Evolutionary conservation across 306 rosid species (phyloP).

Genomic region (Cicer yamashitae): DNA sequence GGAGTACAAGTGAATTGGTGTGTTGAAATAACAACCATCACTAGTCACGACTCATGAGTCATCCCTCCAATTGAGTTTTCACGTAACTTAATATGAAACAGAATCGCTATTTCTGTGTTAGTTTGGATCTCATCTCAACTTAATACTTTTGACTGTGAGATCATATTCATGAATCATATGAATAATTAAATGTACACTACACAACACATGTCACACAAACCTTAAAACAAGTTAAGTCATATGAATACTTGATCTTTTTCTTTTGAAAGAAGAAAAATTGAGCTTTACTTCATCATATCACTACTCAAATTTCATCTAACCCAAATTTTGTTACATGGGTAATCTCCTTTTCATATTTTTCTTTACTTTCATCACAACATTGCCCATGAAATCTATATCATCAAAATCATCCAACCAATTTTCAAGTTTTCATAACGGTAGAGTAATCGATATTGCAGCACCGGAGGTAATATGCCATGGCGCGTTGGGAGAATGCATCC

Average conservation of each 20-base stretch:
- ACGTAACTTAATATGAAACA: slow-evolving; percentile 25
- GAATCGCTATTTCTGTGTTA: slow-evolving; percentile 33
- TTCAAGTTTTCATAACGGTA: slow-evolving; percentile 9
- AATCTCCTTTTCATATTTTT: slow-evolving; percentile 21
- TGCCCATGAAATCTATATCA: slow-evolving; percentile 18
- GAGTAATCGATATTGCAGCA: not conserved
- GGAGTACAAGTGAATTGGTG: too few relatives aligned
- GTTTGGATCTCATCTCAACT: slow-evolving; percentile 10
- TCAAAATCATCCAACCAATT: slow-evolving; percentile 22
- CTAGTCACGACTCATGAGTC: not conserved
- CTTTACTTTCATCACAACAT: not conserved
- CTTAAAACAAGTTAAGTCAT: slow-evolving; percentile 19
- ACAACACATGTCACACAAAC: slow-evolving; percentile 33
- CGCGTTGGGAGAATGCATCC: slow-evolving; percentile 41
- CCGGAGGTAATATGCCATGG: slow-evolving; percentile 25
- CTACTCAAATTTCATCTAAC: not conserved
- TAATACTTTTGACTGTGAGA: slow-evolving; percentile 13
- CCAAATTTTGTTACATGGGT: slow-evolving; percentile 29
- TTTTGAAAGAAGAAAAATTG: not conserved
- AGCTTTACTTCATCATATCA: not conserved
- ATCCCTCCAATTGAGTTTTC: not conserved
- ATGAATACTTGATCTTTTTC: not conserved
- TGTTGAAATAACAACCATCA: too few relatives aligned
- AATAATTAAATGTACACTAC: slow-evolving; percentile 23
- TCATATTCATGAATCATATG: not conserved